Base-by-base conservation (phyloP, 495 filamentous ascomycete species). In the Endocarpon pusillum region DNA sequence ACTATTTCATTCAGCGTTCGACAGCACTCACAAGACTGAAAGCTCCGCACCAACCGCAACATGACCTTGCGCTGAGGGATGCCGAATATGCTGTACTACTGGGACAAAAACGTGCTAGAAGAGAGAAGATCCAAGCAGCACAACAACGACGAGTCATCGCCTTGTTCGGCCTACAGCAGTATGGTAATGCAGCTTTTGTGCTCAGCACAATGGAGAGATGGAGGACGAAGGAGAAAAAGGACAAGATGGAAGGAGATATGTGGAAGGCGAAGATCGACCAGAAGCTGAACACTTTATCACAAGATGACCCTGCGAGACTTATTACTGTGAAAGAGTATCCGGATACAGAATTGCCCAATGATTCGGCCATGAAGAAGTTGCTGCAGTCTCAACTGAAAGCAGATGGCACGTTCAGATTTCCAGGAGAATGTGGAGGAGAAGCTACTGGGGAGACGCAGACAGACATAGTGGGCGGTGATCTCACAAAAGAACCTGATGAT, bases 1-100 rank as follows among this genome's bases (percentile, higher is more conserved):
- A 70, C 38, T 96, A 91, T 68, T 79, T 89, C 41, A 71, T 93
- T 40, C 77, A 89, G 49, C 82, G 91, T 18, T 80, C 83, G 2
- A 86, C 75, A 8, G 84, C 85, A 19, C 77, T 82, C 46, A 69
- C 81, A 6, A 78, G 86, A 35, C 55, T 71, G 1, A 62, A 62
- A 34, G 55, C 64, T 26, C 48, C 44, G 32, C 47, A 62, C 24
- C 57, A 57, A 4, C 55, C 68, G 1, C 54, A 73, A 20, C 55
- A 55, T 38, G n/a, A 42, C 9, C 49, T 54, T 25, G 79, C 89
- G 0, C 71, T 96, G 7, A 55, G 52, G 12, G 89, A 96, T 59
- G 80, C 85, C 21, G 84, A 94, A 43, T 57, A 71, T 17, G 89
- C 81, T 1, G 65, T 91, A 8, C 46, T 66, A 1, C 58, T 74